phyloP scores from a whole-genome alignment of 2,329 filamentous ascomycete species.

The Rutstroemia sp. region DNA sequence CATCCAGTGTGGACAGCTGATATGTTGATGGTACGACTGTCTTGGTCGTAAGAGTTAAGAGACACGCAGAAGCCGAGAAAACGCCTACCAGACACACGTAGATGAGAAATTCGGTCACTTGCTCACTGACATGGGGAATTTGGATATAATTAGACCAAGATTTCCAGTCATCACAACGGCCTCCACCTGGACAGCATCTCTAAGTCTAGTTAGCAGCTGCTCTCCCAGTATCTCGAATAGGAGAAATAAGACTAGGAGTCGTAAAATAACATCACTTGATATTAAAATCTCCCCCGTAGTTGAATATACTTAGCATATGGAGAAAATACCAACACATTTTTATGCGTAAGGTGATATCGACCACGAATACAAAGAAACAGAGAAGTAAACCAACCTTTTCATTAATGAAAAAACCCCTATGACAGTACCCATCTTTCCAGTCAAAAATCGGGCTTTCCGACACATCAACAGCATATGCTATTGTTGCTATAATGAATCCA shows the following conservation, averaged over 20 bases:
- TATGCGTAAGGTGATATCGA: not conserved
- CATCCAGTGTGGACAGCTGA: constrained; percentile 80
- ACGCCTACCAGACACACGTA: constrained; percentile 67
- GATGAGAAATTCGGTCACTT: constrained; percentile 69
- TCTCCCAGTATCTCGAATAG: not conserved
- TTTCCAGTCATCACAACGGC: constrained; percentile 51
- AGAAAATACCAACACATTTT: too few species aligned
- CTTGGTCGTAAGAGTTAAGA: constrained; percentile 82
- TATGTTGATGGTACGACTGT: constrained; percentile 88
- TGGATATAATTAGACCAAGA: constrained; percentile 47
- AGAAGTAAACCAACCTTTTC: constrained; percentile 47
- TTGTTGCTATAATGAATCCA: constrained; percentile 72
- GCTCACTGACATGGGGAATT: constrained; percentile 30
- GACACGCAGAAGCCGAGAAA: constrained; percentile 65
- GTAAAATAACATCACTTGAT: not conserved
- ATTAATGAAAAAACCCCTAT: constrained; percentile 61
- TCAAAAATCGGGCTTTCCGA: constrained; percentile 83
- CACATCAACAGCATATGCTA: constrained; percentile 86
- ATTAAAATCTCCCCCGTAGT: not conserved
- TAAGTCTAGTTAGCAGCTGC: constrained; percentile 19
- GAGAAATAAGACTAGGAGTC: too few species aligned
- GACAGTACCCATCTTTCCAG: constrained; percentile 83
- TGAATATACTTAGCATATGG: not conserved
- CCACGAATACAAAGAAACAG: not conserved
- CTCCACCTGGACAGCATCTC: constrained; percentile 50